Evolutionary conservation across 192 early-diverging fungal genomes (phyloP), one percentile per base, ranked within the genome.

Genomic region (Podila epigama): DNA sequence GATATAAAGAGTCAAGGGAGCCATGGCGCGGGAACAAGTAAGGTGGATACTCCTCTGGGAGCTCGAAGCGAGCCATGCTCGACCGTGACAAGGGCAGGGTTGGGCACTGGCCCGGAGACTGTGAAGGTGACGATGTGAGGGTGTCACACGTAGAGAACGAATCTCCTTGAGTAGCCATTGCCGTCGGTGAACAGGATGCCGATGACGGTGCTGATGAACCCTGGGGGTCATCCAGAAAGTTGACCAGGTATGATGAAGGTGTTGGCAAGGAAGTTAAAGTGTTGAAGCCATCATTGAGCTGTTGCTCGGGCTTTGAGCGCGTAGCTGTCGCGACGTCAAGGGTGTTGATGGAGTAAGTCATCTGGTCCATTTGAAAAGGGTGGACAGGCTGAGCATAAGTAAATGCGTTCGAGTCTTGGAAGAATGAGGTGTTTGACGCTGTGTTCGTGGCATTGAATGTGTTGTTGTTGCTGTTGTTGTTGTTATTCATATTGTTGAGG

Each of bases 321-420:
- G 61, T 12, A 7, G 27, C 63, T 15, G 63, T 66, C 15, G 70
- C 70, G 35, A 50, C 27, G 20, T 66, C 70, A 5, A 75, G 52
- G 32, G 59, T 48, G 31, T 61, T 59, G 22, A 75, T 66, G 51
- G 70, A 75, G 4, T 58, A 55, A 12, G 63, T 10, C 31, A 75
- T 34, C 48, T 67, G 58, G 48, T 75, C 65, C 64, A 75, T 68
- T 16, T 75, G 63, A 18, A 75, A 66, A 15, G 72, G 72, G 33
- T 75, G 72, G 2, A 63, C 52, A n/a, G 60, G 15, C 35, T 25
- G 44, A 6, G 27, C 16, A 18, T 29, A 36, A 27, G 61, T 25
- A 37, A 25, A 51, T 28, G 35, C 39, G 25, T 31, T 39, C 1
- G 37, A 60, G 36, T 60, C 58, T 6, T 62, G 41, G 9, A 25